Base-by-base conservation (phyloP, 2,329 filamentous ascomycete species). In the Pseudogymnoascus sp. region DNA sequence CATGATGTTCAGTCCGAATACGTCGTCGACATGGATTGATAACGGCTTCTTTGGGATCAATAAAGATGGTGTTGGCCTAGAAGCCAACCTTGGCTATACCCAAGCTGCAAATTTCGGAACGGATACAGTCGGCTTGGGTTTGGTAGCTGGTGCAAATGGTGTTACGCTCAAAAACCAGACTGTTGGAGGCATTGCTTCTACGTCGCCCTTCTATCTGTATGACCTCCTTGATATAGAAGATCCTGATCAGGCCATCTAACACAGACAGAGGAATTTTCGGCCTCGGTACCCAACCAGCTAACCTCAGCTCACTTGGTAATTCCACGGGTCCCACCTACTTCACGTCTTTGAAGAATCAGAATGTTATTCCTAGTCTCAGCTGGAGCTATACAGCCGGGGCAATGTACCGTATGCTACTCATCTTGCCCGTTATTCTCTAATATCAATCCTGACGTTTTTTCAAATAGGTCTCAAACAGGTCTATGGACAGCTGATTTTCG, bases 351-450 rank as follows among this genome's bases (percentile, higher is more conserved):
- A 78, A 76, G 64, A 68, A 73, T 18, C 67, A 75, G 34, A 69
- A 71, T 4, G 62, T 70, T 16, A 78, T 78, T 25, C 76, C 76
- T 6, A 77, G 75, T 63, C 65, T 77, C 12, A 77, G 75, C 60
- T 79, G 76, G 73, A 76, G 75, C 60, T 78, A 78, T 63, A 78
- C 76, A 5, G 77, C 77, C 5, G 76, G 77, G 2, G 75, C 75
- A 18, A 71, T 70, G 56, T 78, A 78, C 63, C 75, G 76, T 70
- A 68, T 67, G 74, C 4, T 44, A 38, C 5, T 34, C 25, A 23
- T 37, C 23, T 28, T 42, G 10, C 16, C 16, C 38, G 5, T 16
- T 18, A 42, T 4, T 8, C 14, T 42, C 38, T 10, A 16, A 8
- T 18, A 3, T 42, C 10, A n/a, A 42, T 16, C 4, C 38, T 18